Conservation (phyloP, 371 early-diverging fungal species). For the Mucor lusitanicus region DNA sequence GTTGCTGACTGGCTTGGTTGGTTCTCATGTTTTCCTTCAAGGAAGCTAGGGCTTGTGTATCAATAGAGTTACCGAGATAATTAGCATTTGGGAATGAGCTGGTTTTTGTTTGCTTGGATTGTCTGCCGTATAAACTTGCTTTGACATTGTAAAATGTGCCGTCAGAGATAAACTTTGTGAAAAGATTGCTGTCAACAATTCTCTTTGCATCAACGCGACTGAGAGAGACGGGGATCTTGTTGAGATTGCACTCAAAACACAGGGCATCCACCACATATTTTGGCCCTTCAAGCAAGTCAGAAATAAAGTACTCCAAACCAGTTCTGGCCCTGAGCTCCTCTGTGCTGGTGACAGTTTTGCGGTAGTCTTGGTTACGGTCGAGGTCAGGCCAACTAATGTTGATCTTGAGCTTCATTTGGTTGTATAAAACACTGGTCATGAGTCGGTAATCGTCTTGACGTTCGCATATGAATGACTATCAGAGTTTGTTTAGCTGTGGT, state of each 20-base stretch:
- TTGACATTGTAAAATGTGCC: conserved; percentile 53
- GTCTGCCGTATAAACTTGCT: conserved; percentile 50
- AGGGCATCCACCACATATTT: conserved; percentile 64
- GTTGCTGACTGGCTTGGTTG: conserved; percentile 5
- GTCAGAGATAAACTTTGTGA: conserved; percentile 50
- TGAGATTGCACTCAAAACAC: conserved; percentile 59
- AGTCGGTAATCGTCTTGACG: conserved; percentile 73
- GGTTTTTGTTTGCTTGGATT: conserved; percentile 40
- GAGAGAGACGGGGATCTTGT: conserved; percentile 62
- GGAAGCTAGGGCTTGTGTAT: conserved; percentile 25
- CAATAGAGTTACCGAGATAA: conserved; percentile 47
- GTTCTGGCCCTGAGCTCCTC: conserved; percentile 34
- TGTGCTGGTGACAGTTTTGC: conserved; percentile 38
- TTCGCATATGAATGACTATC: conserved; percentile 80
- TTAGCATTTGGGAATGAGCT: conserved; percentile 33
- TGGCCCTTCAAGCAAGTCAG: conserved; percentile 81
- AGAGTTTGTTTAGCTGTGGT: background rate
- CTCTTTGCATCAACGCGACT: conserved; percentile 39
- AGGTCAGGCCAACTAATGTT: conserved; percentile 59
- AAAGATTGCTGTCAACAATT: conserved; percentile 33
- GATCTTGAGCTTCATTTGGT: conserved; percentile 57
- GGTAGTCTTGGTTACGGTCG: conserved; percentile 32
- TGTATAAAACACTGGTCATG: conserved; percentile 65
- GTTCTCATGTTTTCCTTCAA: conserved; percentile 13
- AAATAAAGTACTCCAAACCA: conserved; percentile 76